Base-by-base conservation (phyloP, 371 early-diverging fungal genomes). In the Zancudomyces culisetae region DNA sequence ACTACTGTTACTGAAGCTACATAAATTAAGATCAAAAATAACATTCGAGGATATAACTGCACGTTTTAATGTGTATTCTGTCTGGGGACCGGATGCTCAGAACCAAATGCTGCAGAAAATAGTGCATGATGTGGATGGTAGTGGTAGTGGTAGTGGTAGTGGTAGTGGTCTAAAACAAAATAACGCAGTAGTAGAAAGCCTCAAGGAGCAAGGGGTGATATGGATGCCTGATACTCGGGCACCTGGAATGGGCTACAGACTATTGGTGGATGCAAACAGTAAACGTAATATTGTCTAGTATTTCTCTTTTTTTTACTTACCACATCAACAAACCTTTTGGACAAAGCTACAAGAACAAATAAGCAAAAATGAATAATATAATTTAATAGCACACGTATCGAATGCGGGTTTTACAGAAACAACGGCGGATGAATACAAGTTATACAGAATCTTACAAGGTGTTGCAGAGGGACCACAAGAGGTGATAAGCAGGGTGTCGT, bases 391-490 rank as follows among this genome's bases (percentile, higher is more conserved):
- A n/a, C n/a, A n/a, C n/a, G n/a, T n/a, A n/a, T n/a, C n/a, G n/a
- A n/a, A n/a, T n/a, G n/a, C n/a, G n/a, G n/a, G n/a, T 1, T 80
- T 78, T 52, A 56, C 55, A 22, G 59, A 74, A 46, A 61, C 75
- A 4, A 45, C 60, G 8, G 48, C 67, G 10, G 62, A 64, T 2
- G 80, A 80, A 39, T 92, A 90, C 67, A 73, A 70, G 35, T 72
- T 87, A 52, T 72, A 85, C 15, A 74, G 97, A 20, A 73, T 90
- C 27, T 58, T 83, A 2, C 70, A 75, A 42, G 97, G 96, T 2
- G 72, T 95, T 10, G 83, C 93, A 23, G 97, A 96, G 71, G 92
- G 91, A 13, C 45, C 73, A 3, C 64, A 72, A n/a, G 95, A 95
- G 58, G 70, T 90, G 55, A 74, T 77, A 58, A 58, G 75, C 6